Conservation (phyloP, 2,329 filamentous ascomycete genomes). For the Fusarium sublunatum region DNA sequence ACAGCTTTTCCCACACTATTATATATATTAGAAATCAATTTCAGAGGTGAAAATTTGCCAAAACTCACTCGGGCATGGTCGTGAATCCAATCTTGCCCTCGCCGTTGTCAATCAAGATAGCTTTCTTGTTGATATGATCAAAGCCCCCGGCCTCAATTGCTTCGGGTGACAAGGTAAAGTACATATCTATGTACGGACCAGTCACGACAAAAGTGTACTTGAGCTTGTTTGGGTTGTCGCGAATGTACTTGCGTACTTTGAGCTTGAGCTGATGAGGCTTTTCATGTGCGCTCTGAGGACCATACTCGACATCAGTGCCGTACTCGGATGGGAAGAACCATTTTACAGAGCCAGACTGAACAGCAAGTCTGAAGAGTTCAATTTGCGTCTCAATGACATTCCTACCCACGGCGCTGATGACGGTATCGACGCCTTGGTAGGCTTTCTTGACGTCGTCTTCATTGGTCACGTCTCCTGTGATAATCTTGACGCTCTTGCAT, state of each 20-base stretch:
- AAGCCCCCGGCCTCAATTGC: constrained; percentile 63
- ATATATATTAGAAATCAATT: not conserved
- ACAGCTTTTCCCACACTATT: constrained; percentile 73
- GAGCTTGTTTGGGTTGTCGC: constrained; percentile 63
- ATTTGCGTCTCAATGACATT: constrained; percentile 71
- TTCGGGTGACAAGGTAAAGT: constrained; percentile 56
- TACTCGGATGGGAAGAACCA: constrained; percentile 77
- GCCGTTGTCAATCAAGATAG: constrained; percentile 71
- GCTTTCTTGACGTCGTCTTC: constrained; percentile 64
- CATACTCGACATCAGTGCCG: constrained; percentile 73
- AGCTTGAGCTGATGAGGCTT: constrained; percentile 77
- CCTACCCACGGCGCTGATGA: constrained; percentile 73
- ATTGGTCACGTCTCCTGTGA: constrained; percentile 54
- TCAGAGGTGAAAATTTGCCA: too few relatives aligned
- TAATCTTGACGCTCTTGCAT: constrained; percentile 38
- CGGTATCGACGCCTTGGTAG: constrained; percentile 70
- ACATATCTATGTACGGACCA: constrained; percentile 75
- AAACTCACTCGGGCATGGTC: constrained; percentile 75
- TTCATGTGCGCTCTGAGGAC: constrained; percentile 66
- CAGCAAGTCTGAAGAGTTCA: constrained; percentile 69
- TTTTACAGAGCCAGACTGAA: constrained; percentile 62
- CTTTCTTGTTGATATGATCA: constrained; percentile 66
- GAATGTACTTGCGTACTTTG: constrained; percentile 71
- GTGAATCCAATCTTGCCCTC: constrained; percentile 73
- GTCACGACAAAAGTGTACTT: constrained; percentile 76